Evolutionary conservation across 75 land plant genomes (phyloP).

Genomic region (Cryptomeria japonica): DNA sequence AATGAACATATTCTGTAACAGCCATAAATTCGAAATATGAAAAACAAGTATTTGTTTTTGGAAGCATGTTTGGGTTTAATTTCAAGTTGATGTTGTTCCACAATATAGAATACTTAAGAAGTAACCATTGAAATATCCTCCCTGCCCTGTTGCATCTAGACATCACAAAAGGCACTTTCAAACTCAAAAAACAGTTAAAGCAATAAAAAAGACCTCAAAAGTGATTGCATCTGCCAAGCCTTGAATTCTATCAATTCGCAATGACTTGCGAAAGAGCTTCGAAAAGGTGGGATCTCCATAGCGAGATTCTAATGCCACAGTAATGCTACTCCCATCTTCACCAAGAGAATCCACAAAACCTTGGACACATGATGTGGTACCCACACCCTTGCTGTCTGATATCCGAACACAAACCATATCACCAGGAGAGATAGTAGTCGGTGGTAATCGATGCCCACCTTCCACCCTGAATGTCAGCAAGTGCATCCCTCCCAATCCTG

Average conservation of each 20-base stretch:
- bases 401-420: conserved; percentile 89
- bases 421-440: conserved; percentile 90
- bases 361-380: conserved; percentile 71
- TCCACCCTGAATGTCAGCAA: conserved; percentile 66
- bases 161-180: not conserved
- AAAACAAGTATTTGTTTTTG: not conserved
- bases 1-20: not conserved
- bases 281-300: conserved; percentile 85
- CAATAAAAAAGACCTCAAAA: conserved; percentile 60
- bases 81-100: not conserved
- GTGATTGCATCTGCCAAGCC: conserved; percentile 85
- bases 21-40: not conserved
- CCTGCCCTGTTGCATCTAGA: not conserved
- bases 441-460: conserved; percentile 72
- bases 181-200: not conserved
- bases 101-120: not conserved
- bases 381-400: conserved; percentile 62
- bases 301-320: conserved; percentile 80
- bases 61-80: not conserved
- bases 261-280: conserved; percentile 72
- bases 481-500: conserved; percentile 92
- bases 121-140: not conserved
- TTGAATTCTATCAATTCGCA: conserved; percentile 81
- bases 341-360: conserved; percentile 80
- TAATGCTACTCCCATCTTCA: conserved; percentile 73